Conservation (phyloP, 2,329 filamentous ascomycete genomes). For the Phaeomoniella chlamydospora region DNA sequence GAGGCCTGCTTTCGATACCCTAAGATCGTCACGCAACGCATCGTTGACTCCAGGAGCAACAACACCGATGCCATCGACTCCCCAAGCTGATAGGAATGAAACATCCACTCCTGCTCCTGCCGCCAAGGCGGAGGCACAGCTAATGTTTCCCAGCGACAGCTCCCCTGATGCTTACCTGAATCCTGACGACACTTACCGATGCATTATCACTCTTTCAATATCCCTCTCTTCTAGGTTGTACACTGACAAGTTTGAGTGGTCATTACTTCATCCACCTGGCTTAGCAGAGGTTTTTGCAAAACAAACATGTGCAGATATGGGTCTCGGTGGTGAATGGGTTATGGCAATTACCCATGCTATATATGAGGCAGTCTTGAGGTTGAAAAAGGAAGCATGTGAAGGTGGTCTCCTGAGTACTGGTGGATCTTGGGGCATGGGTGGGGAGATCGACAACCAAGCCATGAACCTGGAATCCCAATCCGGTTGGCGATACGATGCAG, state of each 20-base stretch:
- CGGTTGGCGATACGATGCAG: constrained; percentile 91
- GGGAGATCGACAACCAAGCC: constrained; percentile 78
- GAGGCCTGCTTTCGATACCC: constrained; percentile 16
- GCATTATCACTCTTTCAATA: constrained; percentile 79
- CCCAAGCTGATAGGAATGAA: constrained; percentile 30
- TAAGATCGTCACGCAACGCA: constrained; percentile 1
- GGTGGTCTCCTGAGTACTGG: constrained; percentile 59
- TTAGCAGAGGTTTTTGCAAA: constrained; percentile 87
- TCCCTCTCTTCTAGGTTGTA: constrained; percentile 85
- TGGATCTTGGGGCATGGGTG: constrained; percentile 41
- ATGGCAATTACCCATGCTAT: constrained; percentile 91
- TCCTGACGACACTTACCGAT: constrained; percentile 87
- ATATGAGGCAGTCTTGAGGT: constrained; percentile 78
- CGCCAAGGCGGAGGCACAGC: neutral
- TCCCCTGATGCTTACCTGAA: constrained; percentile 55
- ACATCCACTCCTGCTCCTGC: constrained; percentile 4
- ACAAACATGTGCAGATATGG: constrained; percentile 82
- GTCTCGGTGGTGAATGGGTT: constrained; percentile 82
- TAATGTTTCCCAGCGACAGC: constrained; percentile 3
- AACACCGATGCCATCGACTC: constrained; percentile 26
- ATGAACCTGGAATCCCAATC: constrained; percentile 62
- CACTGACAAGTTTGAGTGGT: constrained; percentile 97
- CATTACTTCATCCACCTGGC: constrained; percentile 76
- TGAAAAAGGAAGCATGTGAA: constrained; percentile 95
- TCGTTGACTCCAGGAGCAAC: constrained; percentile 9